Conservation (phyloP, 768 basidiomycete genomes). For the Leucosporidium yakuticum region DNA sequence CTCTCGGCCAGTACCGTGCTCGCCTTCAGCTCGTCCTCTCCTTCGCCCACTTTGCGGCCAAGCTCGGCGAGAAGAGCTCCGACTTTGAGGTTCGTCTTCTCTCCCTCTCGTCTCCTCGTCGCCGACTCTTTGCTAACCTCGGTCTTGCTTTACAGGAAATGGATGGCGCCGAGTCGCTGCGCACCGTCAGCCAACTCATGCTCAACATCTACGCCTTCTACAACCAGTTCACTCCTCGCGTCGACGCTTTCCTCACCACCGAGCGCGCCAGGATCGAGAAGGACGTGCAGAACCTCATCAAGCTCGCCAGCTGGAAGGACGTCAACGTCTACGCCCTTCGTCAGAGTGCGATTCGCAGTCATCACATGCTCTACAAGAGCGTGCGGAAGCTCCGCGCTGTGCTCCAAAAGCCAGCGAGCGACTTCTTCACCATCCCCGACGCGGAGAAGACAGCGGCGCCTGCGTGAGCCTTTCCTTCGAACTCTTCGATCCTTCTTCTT, state of each 20-base stretch:
- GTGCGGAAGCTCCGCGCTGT: constrained; percentile 87
- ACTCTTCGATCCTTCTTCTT: too few relatives aligned
- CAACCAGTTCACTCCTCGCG: constrained; percentile 52
- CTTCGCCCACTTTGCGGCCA: constrained; percentile 48
- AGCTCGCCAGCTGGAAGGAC: constrained; percentile 97
- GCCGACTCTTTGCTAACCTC: not conserved
- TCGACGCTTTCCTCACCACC: constrained; percentile 52
- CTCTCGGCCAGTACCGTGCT: constrained; percentile 74
- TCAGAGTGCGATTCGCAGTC: constrained; percentile 81
- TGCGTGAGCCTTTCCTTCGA: too few relatives aligned
- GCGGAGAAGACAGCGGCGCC: not conserved
- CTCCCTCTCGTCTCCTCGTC: not conserved
- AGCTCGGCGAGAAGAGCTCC: constrained; percentile 7
- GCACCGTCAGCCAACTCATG: constrained; percentile 57
- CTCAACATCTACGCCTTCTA: constrained; percentile 60
- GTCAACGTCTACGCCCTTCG: constrained; percentile 88
- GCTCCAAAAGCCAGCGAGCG: constrained; percentile 60
- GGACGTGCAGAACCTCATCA: constrained; percentile 76
- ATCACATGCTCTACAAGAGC: constrained; percentile 82
- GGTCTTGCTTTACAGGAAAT: constrained; percentile 3
- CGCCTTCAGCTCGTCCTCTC: constrained; percentile 63
- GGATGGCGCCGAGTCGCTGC: constrained; percentile 44
- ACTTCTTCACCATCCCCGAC: constrained; percentile 19
- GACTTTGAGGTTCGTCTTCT: not conserved
- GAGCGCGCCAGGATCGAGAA: constrained; percentile 65